These are phyloP conservation scores for Fusarium mundagurra DNA, from an alignment of 2,329 filamentous ascomycete genomes.

Conservation along the genomic window DNA sequence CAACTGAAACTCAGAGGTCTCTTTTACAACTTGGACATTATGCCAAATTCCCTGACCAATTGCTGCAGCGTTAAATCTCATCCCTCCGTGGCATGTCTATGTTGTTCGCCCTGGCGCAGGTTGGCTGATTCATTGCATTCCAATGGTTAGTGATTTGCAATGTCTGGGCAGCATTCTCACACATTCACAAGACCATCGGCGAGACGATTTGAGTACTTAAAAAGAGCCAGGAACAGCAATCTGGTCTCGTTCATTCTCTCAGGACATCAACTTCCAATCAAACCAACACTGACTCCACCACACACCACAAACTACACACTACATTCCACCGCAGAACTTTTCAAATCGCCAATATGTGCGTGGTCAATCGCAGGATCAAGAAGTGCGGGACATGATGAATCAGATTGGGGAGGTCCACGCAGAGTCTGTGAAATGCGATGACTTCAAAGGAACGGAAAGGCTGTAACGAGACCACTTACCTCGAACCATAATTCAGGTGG, in stretches of 20 bases:
- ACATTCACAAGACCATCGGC: not conserved
- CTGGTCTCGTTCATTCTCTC: not conserved
- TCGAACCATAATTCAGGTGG: not conserved
- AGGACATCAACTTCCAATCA: not conserved
- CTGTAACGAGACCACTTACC: accelerated
- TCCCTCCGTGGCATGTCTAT: not conserved
- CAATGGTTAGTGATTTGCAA: not conserved
- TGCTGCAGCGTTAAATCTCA: too few relatives aligned
- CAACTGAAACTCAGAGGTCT: too few relatives aligned
- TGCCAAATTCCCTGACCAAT: too few relatives aligned
- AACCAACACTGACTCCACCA: too few relatives aligned
- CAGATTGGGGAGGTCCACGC: not conserved
- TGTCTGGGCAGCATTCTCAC: not conserved
- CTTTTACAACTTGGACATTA: too few relatives aligned
- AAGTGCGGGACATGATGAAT: not conserved
- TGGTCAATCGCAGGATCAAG: not conserved
- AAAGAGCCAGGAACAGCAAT: not conserved
- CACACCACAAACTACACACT: not conserved
- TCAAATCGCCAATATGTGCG: not conserved
- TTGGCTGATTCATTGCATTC: not conserved
- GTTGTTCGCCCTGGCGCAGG: not conserved
- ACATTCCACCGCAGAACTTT: not conserved
- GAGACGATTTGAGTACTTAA: not conserved
- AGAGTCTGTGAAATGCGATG: not conserved
- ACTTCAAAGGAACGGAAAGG: not conserved